A percentile compares a stretch with the other conserved stretches of the same genome.
Conservation (phyloP, 2,329 filamentous ascomycete species). For the Zalaria obscura region DNA sequence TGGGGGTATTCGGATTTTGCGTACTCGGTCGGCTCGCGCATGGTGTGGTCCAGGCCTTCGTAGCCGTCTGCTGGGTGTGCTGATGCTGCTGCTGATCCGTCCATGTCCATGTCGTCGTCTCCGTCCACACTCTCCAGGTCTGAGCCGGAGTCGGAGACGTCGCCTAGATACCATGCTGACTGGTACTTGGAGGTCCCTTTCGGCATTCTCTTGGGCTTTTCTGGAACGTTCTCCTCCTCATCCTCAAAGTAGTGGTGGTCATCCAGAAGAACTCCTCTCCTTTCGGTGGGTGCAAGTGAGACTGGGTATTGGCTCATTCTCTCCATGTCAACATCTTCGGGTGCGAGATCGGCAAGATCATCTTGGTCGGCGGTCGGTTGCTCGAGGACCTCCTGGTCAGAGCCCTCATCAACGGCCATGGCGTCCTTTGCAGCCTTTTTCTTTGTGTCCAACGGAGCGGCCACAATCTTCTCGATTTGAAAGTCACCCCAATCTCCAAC, state of each 20-base stretch:
- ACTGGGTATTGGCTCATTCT: conserved; percentile 28
- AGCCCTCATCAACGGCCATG: conserved; percentile 54
- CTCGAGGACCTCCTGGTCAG: conserved; percentile 47
- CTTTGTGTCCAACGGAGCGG: conserved; percentile 50
- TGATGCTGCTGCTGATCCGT: conserved; percentile 28
- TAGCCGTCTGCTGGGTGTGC: conserved; percentile 67
- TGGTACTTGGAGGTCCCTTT: conserved; percentile 91
- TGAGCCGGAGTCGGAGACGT: conserved; percentile 71
- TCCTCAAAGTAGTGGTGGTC: conserved; percentile 98
- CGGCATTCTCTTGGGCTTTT: conserved; percentile 61
- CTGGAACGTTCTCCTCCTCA: conserved; percentile 50
- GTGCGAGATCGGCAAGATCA: conserved; percentile 68
- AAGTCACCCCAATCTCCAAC: conserved; percentile 90
- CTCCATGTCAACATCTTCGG: conserved; percentile 66
- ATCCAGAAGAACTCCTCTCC: conserved; percentile 81
- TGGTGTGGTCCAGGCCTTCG: conserved; percentile 44
- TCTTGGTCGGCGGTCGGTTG: conserved; percentile 67
- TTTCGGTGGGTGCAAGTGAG: conserved; percentile 32
- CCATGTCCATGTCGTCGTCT: conserved; percentile 40
- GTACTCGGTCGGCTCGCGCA: conserved; percentile 45
- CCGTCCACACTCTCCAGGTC: conserved; percentile 54
- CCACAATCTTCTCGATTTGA: conserved; percentile 77
- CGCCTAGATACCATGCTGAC: conserved; percentile 79
- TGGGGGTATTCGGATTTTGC: conserved; percentile 76
- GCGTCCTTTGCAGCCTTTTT: conserved; percentile 40